A percentile compares a stretch with the other conserved stretches of the same genome.
Conservation (phyloP, 768 basidiomycete species). For the Cystofilobasidium bisporidii region DNA sequence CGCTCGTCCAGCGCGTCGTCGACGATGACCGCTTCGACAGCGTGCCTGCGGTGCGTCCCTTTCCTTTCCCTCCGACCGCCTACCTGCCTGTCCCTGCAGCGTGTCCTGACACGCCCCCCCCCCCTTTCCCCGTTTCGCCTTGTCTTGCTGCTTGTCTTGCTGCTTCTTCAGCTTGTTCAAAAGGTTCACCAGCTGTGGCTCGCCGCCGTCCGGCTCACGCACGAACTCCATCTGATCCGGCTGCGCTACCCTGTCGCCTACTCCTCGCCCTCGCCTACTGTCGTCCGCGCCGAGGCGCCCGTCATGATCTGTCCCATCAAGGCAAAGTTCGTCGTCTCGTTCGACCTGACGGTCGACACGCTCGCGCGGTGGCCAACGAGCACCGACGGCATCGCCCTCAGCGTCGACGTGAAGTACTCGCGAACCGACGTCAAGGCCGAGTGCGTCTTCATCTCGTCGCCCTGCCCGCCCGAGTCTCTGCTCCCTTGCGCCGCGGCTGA, state of each 20-base stretch:
- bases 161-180: conserved; percentile 31
- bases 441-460: not conserved
- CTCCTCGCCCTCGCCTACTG: not conserved
- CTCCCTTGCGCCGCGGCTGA: no score
- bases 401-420: conserved; percentile 32
- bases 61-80: conserved; percentile 7
- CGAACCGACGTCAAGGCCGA: conserved; percentile 26
- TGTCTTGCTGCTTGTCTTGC: not conserved
- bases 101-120: conserved; percentile 8
- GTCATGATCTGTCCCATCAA: conserved; percentile 20
- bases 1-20: conserved; percentile 30
- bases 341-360: conserved; percentile 24
- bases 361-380: conserved; percentile 32
- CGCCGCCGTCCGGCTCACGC: conserved; percentile 32
- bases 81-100: no score
- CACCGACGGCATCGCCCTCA: conserved; percentile 26
- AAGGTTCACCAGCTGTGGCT: conserved; percentile 33
- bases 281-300: not conserved
- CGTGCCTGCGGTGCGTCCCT: conserved; percentile 13
- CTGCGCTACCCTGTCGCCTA: conserved; percentile 33
- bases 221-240: conserved; percentile 32
- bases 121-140: conserved; percentile 4
- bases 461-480: not conserved
- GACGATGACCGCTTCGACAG: not conserved
- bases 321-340: conserved; percentile 31